These are phyloP conservation scores for Diplodia seriata DNA, from an alignment of 2,329 filamentous ascomycete species.

Conservation along the genomic window DNA sequence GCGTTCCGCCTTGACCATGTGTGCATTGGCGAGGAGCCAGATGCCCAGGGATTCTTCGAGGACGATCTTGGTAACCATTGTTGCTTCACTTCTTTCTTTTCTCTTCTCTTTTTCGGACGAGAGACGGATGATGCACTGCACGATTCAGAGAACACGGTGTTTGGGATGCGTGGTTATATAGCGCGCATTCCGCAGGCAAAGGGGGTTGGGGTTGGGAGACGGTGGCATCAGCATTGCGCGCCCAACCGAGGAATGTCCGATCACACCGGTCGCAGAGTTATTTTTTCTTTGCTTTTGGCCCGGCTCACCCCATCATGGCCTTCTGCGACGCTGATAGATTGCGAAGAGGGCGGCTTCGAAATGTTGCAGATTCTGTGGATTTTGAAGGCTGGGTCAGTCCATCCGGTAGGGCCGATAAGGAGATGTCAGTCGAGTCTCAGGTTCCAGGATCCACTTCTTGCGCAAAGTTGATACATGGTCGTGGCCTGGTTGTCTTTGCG, in stretches of 20 bases:
- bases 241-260: slow-evolving; percentile 1
- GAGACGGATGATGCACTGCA: background rate
- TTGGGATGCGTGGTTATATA: background rate
- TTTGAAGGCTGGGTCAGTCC: slow-evolving; percentile 17
- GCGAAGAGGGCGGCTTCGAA: slow-evolving; percentile 2
- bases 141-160: background rate
- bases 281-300: slow-evolving; percentile 6
- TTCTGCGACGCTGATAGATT: background rate
- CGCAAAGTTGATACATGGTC: slow-evolving; percentile 1
- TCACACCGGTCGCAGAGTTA: slow-evolving; percentile 3
- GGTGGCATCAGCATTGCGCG: background rate
- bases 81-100: background rate
- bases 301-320: slow-evolving; percentile 17
- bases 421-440: slow-evolving; percentile 27
- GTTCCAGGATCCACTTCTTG: slow-evolving; percentile 8
- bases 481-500: background rate
- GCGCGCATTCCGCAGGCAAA: background rate
- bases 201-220: background rate
- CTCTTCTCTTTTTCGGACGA: background rate
- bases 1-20: slow-evolving; percentile 15
- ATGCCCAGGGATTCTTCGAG: slow-evolving; percentile 14
- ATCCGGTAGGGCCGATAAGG: slow-evolving; percentile 16
- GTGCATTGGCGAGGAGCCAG: slow-evolving; percentile 23
- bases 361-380: slow-evolving; percentile 23
- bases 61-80: slow-evolving; percentile 6